Evolutionary conservation across 1,284 basidiomycete species (phyloP), one percentile per base, ranked within the genome.

Genomic region (Naganishia cerealis): DNA sequence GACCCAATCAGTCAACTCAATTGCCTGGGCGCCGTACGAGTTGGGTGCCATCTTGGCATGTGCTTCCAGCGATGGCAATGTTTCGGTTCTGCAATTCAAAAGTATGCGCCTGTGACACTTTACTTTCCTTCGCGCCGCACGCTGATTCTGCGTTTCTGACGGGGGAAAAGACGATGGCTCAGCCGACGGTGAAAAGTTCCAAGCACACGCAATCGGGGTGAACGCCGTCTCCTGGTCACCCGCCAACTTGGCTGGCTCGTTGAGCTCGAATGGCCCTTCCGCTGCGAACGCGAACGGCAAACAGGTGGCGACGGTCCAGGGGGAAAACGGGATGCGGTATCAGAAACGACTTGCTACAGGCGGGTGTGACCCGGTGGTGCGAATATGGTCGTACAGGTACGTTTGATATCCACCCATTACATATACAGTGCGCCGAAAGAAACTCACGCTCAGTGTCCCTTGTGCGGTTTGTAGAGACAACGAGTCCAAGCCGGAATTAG

Each of bases 181-280:
- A 67, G 96, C 94, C 88, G 91, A 90, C 69, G 92, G 92, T 0
- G 92, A 93, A 73, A 91, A 97, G 73, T 97, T 98, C 83, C 89
- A 91, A 57, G 96, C 91, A 0, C 95, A 99, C 78, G 91, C 92
- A 0, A 94, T 95, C 65, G 94, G 94, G 54, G 96, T 93, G 81
- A 98, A 98, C 77, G 92, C 94, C 59, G 90, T 99, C 62, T 95
- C 94, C 6, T 99, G 95, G 96, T 93, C 94, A 0, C 95, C 95
- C 0, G 92, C 93, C n/a, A 86, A 87, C 43, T 85, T 89, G 57
- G 91, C 92, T 2, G 91, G 90, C 56, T 90, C 90, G 6, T 87
- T 94, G 65, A 88, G 91, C 73, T 84, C 86, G 1, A 87, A 88
- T 82, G 85, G 72, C 72, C 84, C 80, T 74, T 67, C 67, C 53